Base-by-base conservation (phyloP, 352 stramenopile species). In the Globisporangium iwayamae region DNA sequence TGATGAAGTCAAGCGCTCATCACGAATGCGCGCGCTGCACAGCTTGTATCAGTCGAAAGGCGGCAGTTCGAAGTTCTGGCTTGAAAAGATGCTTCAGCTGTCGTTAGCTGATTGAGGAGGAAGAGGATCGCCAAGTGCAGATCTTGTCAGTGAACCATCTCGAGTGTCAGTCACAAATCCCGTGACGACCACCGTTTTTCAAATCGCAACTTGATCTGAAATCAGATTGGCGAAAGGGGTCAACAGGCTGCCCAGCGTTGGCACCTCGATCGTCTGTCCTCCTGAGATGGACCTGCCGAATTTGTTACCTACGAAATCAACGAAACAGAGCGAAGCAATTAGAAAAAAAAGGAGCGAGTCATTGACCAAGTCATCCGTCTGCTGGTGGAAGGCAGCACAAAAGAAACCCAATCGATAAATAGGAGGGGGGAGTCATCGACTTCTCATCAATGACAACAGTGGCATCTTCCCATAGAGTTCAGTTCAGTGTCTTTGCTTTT, bases 231-330 rank as follows among this genome's bases (percentile, higher is more conserved):
- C 39, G 7, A 36, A 36, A 41, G 43, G 22, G 5, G 18, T 46
- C 39, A 48, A 9, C 43, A 20, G 20, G 36, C 36, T 41, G 36
- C 14, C 36, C 36, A 41, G 9, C 36, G 36, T 41, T 41, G 9
- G 14, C 36, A 41, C 36, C 36, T 4, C 36, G 11, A 41, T 9
- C 43, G 43, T 48, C 43, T 11, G 43, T 48, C 43, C 16, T 9
- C 18, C 43, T 48, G 43, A 48, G 43, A 48, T 48, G 43, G 43
- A 48, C 43, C 43, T 48, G 43, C 16, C n/a, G 39, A 46, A 48
- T 11, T 22, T 22, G 7, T 48, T 22, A 48, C 43, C 36, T 14
- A 16, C 9, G 2, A 41, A 48, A 2, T 22, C 14, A 48, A 22
- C 8, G 16, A 48, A 20, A 48, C 9, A 45, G 9, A 48, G 43